Conservation (phyloP, 2,329 filamentous ascomycete species). For the Fusarium setosum region DNA sequence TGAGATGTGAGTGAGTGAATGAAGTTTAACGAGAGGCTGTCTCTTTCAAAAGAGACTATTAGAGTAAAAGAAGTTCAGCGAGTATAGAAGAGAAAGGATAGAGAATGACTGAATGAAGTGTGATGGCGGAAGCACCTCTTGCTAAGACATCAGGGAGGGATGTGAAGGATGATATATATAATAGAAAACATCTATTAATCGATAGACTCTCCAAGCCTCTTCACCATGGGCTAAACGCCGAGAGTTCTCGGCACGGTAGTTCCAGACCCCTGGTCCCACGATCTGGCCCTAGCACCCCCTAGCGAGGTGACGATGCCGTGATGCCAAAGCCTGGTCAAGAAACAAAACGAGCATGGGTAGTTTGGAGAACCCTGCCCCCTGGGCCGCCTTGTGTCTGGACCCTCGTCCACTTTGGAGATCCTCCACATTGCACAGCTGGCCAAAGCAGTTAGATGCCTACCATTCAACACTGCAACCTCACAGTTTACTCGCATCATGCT, state of each 20-base stretch:
- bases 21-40: background rate
- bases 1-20: slow-evolving; percentile 6
- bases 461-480: slow-evolving; percentile 1
- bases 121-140: slow-evolving; percentile 5
- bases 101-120: slow-evolving; percentile 15
- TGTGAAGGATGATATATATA: slow-evolving; percentile 10
- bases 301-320: no score
- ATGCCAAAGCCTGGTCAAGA: no score
- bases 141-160: background rate
- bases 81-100: slow-evolving; percentile 15
- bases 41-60: slow-evolving; percentile 9
- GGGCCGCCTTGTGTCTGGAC: slow-evolving; percentile 19
- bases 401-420: no score
- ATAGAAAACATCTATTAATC: background rate
- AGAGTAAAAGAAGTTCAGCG: background rate
- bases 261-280: slow-evolving; percentile 24
- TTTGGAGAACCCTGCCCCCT: slow-evolving; percentile 11
- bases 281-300: slow-evolving; percentile 1
- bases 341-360: slow-evolving; percentile 7
- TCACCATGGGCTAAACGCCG: slow-evolving; percentile 9
- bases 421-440: no score
- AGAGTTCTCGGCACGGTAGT: slow-evolving; percentile 29
- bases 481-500: background rate
- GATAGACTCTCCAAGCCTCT: background rate
- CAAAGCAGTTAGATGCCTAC: slow-evolving; percentile 7